Conservation (phyloP, 495 filamentous ascomycete species). For the Massariosphaeria phaeospora region DNA sequence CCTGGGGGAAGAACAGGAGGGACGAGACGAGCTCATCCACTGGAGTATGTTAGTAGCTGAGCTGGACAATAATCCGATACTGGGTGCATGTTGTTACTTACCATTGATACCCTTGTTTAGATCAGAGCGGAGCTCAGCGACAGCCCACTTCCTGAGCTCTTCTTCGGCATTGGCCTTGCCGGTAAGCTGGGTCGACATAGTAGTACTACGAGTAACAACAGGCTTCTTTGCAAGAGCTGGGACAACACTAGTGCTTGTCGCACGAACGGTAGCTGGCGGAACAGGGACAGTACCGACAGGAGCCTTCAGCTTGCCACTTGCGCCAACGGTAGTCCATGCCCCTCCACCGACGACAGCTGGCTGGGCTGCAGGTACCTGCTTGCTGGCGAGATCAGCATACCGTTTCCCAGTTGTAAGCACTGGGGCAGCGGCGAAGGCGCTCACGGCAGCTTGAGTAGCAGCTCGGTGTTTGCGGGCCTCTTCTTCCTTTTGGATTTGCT, state of each 20-base stretch:
- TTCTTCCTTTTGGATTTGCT: conserved; percentile 96
- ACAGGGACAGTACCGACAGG: conserved; percentile 48
- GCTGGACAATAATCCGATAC: no score
- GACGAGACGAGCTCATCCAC: conserved; percentile 76
- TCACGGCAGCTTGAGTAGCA: conserved; percentile 53
- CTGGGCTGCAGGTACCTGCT: conserved; percentile 49
- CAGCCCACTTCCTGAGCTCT: conserved; percentile 91
- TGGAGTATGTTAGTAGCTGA: neutral
- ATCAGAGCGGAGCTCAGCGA: conserved; percentile 61
- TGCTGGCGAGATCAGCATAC: conserved; percentile 92
- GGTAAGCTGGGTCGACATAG: conserved; percentile 38
- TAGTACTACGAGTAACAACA: conserved; percentile 41
- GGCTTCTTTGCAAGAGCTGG: conserved; percentile 45
- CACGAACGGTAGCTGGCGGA: conserved; percentile 51
- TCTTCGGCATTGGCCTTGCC: conserved; percentile 61
- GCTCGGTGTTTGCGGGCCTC: conserved; percentile 73
- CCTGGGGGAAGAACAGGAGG: conserved; percentile 68
- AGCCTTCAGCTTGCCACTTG: conserved; percentile 81
- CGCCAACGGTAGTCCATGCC: conserved; percentile 98
- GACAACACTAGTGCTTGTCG: conserved; percentile 38
- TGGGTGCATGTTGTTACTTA: conserved; percentile 37
- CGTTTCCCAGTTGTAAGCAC: conserved; percentile 65
- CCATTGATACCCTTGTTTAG: conserved; percentile 58
- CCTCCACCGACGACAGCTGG: conserved; percentile 44
- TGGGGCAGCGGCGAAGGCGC: conserved; percentile 41